Percentiles rank a stretch among this genome's conserved stretches.
Evolutionary conservation across 345 rosid species (phyloP).

Genomic region (Pugionium cornutum): DNA sequence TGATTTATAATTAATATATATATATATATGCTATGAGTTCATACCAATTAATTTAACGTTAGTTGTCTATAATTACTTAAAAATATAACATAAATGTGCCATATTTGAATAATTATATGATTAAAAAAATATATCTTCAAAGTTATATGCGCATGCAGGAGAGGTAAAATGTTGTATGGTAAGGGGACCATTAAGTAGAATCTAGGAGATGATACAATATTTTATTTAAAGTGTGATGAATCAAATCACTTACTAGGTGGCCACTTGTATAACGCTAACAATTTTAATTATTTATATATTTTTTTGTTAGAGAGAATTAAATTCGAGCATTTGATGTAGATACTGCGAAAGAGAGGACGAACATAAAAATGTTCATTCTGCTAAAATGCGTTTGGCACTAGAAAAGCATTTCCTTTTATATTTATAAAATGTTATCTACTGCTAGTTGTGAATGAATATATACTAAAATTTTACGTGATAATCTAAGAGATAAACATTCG

Average conservation of each 20-base stretch:
- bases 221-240: neutral
- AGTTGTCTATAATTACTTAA: too few species aligned
- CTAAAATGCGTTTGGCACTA: conserved; percentile 24
- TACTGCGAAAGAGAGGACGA: conserved; percentile 13
- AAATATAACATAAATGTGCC: too few species aligned
- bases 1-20: too few species aligned
- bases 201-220: neutral
- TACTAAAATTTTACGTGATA: neutral
- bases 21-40: too few species aligned
- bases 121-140: too few species aligned
- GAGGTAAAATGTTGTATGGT: neutral
- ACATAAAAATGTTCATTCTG: conserved; percentile 7
- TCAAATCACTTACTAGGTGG: conserved; percentile 31
- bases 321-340: conserved; percentile 15
- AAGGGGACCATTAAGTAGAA: conserved; percentile 5
- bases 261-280: conserved; percentile 14
- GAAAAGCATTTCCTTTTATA: neutral
- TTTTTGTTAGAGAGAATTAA: neutral
- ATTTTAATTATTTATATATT: neutral
- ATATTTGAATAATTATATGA: too few species aligned
- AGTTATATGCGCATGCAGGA: neutral
- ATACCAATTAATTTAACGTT: too few species aligned
- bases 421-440: conserved; percentile 24
- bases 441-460: conserved; percentile 7
- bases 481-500: neutral